Evolutionary conservation across 805 yeast species (phyloP).

Genomic region (Ogataea populi-albae): DNA sequence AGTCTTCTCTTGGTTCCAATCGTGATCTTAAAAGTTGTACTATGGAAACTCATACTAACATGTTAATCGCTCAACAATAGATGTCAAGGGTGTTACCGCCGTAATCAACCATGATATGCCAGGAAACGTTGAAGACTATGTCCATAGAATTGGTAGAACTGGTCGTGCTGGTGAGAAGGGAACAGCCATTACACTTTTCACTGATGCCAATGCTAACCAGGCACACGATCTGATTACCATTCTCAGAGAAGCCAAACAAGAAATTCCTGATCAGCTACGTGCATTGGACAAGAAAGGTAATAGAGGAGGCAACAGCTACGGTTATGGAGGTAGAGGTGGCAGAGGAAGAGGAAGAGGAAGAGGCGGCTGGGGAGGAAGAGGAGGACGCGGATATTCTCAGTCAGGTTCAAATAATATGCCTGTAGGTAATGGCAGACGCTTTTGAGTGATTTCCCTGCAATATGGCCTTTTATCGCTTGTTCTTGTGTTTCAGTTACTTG

Average conservation of each 20-base stretch:
- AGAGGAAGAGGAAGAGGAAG: slow-evolving; percentile 49
- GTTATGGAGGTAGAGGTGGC: slow-evolving; percentile 46
- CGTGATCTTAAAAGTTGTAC: too few relatives aligned
- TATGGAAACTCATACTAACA: neutral
- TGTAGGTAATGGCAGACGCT: slow-evolving; percentile 40
- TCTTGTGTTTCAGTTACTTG: too few relatives aligned
- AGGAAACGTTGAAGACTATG: slow-evolving; percentile 96
- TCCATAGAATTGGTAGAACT: slow-evolving; percentile 98
- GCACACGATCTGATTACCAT: slow-evolving; percentile 89
- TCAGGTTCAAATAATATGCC: slow-evolving; percentile 51
- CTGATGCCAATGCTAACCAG: slow-evolving; percentile 79
- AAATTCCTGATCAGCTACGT: slow-evolving; percentile 74
- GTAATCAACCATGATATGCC: slow-evolving; percentile 98
- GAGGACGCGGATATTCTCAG: slow-evolving; percentile 34
- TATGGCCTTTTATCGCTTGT: too few relatives aligned
- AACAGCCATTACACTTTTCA: slow-evolving; percentile 93
- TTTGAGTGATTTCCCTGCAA: too few relatives aligned
- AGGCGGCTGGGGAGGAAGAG: slow-evolving; percentile 39
- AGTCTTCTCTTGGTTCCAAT: too few relatives aligned
- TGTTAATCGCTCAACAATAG: slow-evolving; percentile 40
- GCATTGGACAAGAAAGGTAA: slow-evolving; percentile 74
- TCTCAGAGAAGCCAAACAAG: slow-evolving; percentile 93
- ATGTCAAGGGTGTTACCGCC: slow-evolving; percentile 93
- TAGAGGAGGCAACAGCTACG: slow-evolving; percentile 55
- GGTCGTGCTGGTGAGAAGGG: slow-evolving; percentile 98